Base-by-base conservation (phyloP, 257 asterid genomes). In the Ballota nigra region DNA sequence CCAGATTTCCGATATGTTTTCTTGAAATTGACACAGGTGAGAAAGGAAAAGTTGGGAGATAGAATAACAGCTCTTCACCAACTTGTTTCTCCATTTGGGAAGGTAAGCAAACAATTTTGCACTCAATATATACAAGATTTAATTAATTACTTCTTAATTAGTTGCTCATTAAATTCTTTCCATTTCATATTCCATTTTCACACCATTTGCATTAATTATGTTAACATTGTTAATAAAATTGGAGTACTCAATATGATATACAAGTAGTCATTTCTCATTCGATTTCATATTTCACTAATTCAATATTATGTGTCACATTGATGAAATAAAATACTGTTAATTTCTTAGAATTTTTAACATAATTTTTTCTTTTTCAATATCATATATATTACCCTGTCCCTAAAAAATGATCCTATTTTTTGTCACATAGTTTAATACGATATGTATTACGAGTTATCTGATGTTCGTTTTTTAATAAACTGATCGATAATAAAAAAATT, bases 71-170 rank as follows among this genome's bases (percentile, higher is more conserved):
- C 97, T 33, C 99, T 94, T 70, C 99, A 94, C 82, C 97, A 91
- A 80, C 83, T 94, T 65, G 99, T 91, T 87, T 94, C 99, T 75
- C 99, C 99, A 77, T 94, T 94, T 79, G 97, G 97, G 82, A 94
- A 94, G 99, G 99, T 88, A 94, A 96, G 99, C 86, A 85, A 45
- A 20, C 24, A 51, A 31, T 31, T 29, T 20, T 52, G 40, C 18
- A 36, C 36, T 20, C 4, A 52, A 38, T 53, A 5, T 53, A 18
- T 31, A 4, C 2, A 9, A 1, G 15, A 49, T 24, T 13, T 45
- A 28, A 66, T 8, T 45, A 47, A 16, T n/a, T 59, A 59, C 8
- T 57, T 15, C 18, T 23, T 58, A 11, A 4, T 23, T 22, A 4
- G 1, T 23, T 24, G 18, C 26, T 28, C 5, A 9, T 57, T 24